Conservation (phyloP, 306 rosid species). For the Rosa chinensis region DNA sequence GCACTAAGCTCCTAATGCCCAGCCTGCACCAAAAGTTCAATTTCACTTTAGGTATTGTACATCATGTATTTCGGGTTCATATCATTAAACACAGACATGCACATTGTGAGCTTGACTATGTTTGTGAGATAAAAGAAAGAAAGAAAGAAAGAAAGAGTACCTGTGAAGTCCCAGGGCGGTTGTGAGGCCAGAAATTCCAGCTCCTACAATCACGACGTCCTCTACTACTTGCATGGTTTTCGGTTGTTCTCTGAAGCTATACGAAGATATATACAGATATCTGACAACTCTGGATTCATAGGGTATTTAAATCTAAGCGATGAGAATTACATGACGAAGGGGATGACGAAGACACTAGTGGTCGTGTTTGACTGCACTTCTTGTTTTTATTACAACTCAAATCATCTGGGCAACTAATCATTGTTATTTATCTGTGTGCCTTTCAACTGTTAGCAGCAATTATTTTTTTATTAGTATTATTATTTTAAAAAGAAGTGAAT, state of each 20-base stretch:
- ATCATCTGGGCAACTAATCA: neutral
- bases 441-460: too few relatives aligned
- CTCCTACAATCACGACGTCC: constrained; percentile 78
- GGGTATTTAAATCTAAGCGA: neutral
- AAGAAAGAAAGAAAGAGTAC: neutral
- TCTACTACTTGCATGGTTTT: constrained; percentile 11
- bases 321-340: neutral
- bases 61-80: neutral
- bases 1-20: constrained; percentile 62
- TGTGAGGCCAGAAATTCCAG: constrained; percentile 78
- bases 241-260: neutral
- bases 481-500: too few relatives aligned
- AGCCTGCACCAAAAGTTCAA: constrained; percentile 30
- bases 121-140: neutral
- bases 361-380: neutral
- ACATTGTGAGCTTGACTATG: neutral
- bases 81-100: neutral
- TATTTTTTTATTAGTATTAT: too few relatives aligned
- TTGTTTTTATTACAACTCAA: neutral
- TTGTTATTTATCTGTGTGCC: too few relatives aligned
- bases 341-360: neutral
- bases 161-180: constrained; percentile 64
- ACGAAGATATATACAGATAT: neutral
- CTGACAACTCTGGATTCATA: neutral
- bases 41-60: neutral